These are phyloP conservation scores for Boehmeria nivea DNA, from an alignment of 306 rosid genomes.

Conservation along the genomic window DNA sequence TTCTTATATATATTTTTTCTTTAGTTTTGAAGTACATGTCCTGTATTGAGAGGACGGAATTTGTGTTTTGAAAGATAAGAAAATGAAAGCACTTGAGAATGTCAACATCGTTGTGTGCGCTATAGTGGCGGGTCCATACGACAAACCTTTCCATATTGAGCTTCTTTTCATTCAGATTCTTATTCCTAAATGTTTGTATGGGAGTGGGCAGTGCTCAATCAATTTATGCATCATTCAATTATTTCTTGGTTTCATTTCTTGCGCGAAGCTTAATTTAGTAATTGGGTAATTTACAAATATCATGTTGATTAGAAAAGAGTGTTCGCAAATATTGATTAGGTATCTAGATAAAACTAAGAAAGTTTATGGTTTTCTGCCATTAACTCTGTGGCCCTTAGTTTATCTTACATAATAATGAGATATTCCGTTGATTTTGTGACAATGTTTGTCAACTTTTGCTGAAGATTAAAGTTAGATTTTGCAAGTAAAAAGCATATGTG, in stretches of 20 bases:
- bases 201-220: too few species aligned
- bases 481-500: not conserved
- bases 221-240: constrained; percentile 13
- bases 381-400: not conserved
- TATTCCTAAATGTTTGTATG: constrained; percentile 38
- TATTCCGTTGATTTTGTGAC: too few species aligned
- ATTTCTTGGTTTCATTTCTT: constrained; percentile 11
- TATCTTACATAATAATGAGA: too few species aligned
- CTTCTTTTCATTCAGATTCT: constrained; percentile 44
- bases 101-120: constrained; percentile 33
- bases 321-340: too few species aligned
- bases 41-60: constrained; percentile 29
- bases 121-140: constrained; percentile 18
- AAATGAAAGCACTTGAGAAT: constrained; percentile 26
- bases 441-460: too few species aligned
- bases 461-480: too few species aligned
- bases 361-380: constrained; percentile 9
- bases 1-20: constrained; percentile 15
- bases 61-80: constrained; percentile 20
- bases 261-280: constrained; percentile 9
- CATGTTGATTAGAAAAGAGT: too few species aligned
- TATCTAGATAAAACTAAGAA: too few species aligned
- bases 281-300: constrained; percentile 6
- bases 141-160: constrained; percentile 21
- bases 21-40: constrained; percentile 40